These are phyloP conservation scores for Cardiospermum halicacabum DNA, from an alignment of 345 rosid species.

Conservation along the genomic window DNA sequence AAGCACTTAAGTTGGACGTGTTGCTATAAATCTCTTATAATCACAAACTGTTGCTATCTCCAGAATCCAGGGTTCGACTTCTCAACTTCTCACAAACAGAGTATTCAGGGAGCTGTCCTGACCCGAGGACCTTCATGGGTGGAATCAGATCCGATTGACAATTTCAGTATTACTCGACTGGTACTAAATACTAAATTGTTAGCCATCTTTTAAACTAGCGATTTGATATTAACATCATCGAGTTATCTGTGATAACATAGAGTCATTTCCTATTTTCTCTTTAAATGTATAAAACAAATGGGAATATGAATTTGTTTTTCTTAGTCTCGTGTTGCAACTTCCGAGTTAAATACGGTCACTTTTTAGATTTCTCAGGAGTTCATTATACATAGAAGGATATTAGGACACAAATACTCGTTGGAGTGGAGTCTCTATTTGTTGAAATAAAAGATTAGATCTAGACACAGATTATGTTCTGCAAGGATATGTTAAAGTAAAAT, in stretches of 20 bases:
- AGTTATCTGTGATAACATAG: conserved; percentile 1
- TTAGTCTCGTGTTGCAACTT: not conserved
- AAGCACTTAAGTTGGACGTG: not conserved
- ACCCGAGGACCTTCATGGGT: conserved; percentile 91
- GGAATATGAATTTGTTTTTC: not conserved
- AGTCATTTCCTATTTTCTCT: not conserved
- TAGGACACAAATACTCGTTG: not conserved
- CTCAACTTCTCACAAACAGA: conserved; percentile 97
- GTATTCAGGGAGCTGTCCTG: conserved; percentile 79
- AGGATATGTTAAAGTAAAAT: not conserved
- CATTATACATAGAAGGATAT: too few relatives aligned
- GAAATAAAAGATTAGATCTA: not conserved
- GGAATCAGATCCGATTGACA: conserved; percentile 64
- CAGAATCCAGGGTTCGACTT: conserved; percentile 99
- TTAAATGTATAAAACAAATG: not conserved
- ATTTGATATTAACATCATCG: not conserved
- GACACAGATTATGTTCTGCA: not conserved
- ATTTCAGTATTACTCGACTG: not conserved
- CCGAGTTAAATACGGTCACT: too few relatives aligned
- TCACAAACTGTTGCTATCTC: conserved; percentile 12
- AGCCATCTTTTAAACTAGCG: not conserved
- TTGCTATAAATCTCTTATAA: not conserved
- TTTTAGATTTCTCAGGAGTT: too few relatives aligned
- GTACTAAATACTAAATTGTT: conserved; percentile 6
- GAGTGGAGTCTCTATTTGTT: not conserved